Base-by-base conservation (phyloP, 1,284 basidiomycete species). In the Anthracocystis walkeri region DNA sequence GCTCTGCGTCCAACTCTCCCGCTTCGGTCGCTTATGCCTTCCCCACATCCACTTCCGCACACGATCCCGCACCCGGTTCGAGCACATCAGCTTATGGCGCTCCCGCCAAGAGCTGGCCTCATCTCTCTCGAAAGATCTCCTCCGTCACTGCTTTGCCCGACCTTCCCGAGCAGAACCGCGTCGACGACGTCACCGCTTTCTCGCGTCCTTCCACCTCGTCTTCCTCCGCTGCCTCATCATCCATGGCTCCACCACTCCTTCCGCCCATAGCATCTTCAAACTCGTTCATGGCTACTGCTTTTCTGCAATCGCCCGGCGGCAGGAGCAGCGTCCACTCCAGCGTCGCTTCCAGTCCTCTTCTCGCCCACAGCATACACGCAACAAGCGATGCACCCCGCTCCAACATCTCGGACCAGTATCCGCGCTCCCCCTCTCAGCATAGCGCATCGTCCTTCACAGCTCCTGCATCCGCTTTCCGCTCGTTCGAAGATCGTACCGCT, bases 141-240 rank as follows among this genome's bases (percentile, higher is more conserved):
- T 74, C 71, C 1, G 45, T 51, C 3, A 58, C 58, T 51, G 44
- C 51, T 5, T 49, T 74, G 2, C 71, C 65, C 18, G 57, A 74
- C n/a, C 65, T 74, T 5, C 71, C 65, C 7, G 71, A 68, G 21
- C 65, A 58, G 41, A 58, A 54, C 14, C 65, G 58, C 6, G 23
- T 62, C 23, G 71, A 65, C 23, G 49, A 65, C 18, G 11, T 52
- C 40, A 14, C 31, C 49, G 18, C 54, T n/a, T 25, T 56, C 23
- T 42, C 51, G 18, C 62, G 58, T 21, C 55, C 68, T 5, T 58
- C 62, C 40, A 65, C 62, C n/a, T 58, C 56, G 4, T 71, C 63
- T 31, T 64, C 53, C 0, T 57, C 54, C 8, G 25, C 58, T 2
- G 53, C 35, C 10, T 38, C 35, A 14, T 16, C 46, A 2, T 50